Conservation (phyloP, 495 filamentous ascomycete genomes). For the Trichoderma asperelloides region DNA sequence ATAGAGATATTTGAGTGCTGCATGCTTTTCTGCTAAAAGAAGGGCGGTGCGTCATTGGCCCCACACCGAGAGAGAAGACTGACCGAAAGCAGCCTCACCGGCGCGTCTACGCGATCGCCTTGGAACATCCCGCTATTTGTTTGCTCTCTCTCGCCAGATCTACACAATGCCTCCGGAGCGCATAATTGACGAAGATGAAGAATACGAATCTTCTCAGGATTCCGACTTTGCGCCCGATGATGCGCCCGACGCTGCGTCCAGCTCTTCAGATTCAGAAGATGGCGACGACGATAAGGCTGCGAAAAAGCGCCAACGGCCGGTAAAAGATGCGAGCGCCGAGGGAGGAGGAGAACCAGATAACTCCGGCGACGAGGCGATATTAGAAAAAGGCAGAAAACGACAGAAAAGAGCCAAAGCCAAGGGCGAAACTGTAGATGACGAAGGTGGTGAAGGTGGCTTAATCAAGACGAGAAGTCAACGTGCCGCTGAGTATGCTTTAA, state of each 20-base stretch:
- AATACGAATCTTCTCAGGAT: slow-evolving; percentile 65
- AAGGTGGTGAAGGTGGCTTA: slow-evolving; percentile 66
- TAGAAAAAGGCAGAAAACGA: slow-evolving; percentile 50
- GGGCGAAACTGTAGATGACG: slow-evolving; percentile 33
- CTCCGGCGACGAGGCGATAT: slow-evolving; percentile 75
- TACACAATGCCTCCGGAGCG: background rate
- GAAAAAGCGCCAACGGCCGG: background rate
- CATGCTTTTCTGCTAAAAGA: background rate
- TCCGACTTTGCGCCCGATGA: slow-evolving; percentile 62
- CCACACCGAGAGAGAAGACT: background rate
- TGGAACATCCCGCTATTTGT: background rate
- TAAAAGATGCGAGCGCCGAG: slow-evolving; percentile 27
- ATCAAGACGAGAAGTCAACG: slow-evolving; percentile 74
- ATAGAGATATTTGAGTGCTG: background rate
- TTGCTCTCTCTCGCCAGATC: background rate
- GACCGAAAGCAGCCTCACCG: background rate
- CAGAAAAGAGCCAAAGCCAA: slow-evolving; percentile 44
- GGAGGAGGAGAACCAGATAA: slow-evolving; percentile 43
- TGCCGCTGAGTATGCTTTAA: slow-evolving; percentile 38
- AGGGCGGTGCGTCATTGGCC: background rate
- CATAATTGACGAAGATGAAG: slow-evolving; percentile 37
- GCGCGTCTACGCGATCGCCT: background rate
- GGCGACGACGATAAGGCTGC: slow-evolving; percentile 31
- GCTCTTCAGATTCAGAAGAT: slow-evolving; percentile 9
- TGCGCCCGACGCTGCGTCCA: slow-evolving; percentile 38